Conservation (phyloP, 2,329 filamentous ascomycete species). For the Talaromyces sp. region DNA sequence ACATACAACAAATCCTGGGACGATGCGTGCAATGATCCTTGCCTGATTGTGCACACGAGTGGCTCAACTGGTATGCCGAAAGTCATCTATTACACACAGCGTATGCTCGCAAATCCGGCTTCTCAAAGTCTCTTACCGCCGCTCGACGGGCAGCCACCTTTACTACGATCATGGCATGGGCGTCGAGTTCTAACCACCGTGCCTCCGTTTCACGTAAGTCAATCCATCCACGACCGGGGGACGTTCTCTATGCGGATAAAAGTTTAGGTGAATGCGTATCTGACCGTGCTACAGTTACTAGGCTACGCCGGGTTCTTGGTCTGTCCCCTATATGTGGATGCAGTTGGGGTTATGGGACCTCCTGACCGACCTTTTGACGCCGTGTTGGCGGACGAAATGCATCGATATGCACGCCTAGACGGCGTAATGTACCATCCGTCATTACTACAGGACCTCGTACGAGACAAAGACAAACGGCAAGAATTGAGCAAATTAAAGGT, state of each 20-base stretch:
- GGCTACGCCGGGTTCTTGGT: slow-evolving; percentile 20
- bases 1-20: slow-evolving; percentile 24
- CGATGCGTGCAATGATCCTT: slow-evolving; percentile 24
- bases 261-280: not conserved
- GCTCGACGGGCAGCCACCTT: slow-evolving; percentile 12
- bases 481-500: slow-evolving; percentile 17
- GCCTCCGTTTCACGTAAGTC: slow-evolving; percentile 22
- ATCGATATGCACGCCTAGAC: slow-evolving; percentile 17
- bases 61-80: slow-evolving; percentile 27
- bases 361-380: slow-evolving; percentile 14
- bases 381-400: slow-evolving; percentile 16
- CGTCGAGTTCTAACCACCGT: slow-evolving; percentile 21
- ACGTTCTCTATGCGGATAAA: no score
- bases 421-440: slow-evolving; percentile 20
- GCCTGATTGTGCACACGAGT: slow-evolving; percentile 26
- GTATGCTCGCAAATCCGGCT: slow-evolving; percentile 19
- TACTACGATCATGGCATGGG: slow-evolving; percentile 13
- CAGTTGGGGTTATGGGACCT: slow-evolving; percentile 19
- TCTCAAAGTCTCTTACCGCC: slow-evolving; percentile 1
- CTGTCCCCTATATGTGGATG: slow-evolving; percentile 18
- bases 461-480: slow-evolving; percentile 12
- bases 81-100: slow-evolving; percentile 21
- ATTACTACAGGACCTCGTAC: slow-evolving; percentile 22
- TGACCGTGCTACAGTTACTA: slow-evolving; percentile 15
- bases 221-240: no score